These are phyloP conservation scores for Claviceps citrina DNA, from an alignment of 2,329 filamentous ascomycete species.

Conservation along the genomic window DNA sequence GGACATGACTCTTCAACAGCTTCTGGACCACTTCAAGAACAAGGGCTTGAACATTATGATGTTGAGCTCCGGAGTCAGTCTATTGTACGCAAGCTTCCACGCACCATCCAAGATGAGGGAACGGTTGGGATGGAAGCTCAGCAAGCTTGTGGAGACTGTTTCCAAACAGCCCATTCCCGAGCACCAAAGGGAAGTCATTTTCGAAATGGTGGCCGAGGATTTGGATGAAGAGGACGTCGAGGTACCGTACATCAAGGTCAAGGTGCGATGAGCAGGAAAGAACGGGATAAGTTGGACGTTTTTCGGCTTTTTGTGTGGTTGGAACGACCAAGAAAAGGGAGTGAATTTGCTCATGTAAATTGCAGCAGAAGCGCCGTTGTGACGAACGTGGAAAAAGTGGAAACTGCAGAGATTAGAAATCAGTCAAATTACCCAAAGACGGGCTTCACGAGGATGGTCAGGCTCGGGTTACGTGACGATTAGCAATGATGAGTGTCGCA, in stretches of 20 bases:
- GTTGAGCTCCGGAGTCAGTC: slow-evolving; percentile 92
- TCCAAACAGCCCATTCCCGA: slow-evolving; percentile 83
- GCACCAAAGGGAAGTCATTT: slow-evolving; percentile 90
- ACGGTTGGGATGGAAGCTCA: slow-evolving; percentile 67
- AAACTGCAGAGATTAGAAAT: too few relatives aligned
- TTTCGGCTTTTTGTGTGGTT: too few relatives aligned
- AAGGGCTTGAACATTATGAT: slow-evolving; percentile 74
- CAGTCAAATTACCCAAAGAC: too few relatives aligned
- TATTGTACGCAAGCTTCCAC: slow-evolving; percentile 91
- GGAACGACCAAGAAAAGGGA: too few relatives aligned
- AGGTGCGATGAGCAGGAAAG: slow-evolving; percentile 33
- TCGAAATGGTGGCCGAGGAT: slow-evolving; percentile 90
- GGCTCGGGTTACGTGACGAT: slow-evolving; percentile 6
- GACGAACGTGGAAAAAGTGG: slow-evolving; percentile 1
- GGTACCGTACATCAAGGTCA: slow-evolving; percentile 90
- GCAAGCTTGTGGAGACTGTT: slow-evolving; percentile 71
- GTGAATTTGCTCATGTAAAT: too few relatives aligned
- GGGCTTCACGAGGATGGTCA: too few relatives aligned
- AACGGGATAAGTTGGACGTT: too few relatives aligned
- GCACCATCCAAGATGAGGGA: slow-evolving; percentile 66
- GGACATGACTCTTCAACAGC: slow-evolving; percentile 70
- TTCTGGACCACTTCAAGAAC: slow-evolving; percentile 66
- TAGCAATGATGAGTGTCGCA: slow-evolving; percentile 11
- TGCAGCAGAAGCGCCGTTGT: too few relatives aligned
- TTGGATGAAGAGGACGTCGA: slow-evolving; percentile 83